A percentile compares a stretch with the other conserved stretches of the same genome.
phyloP scores from a whole-genome alignment of 257 asterid species.

The Solanum dulcamara region DNA sequence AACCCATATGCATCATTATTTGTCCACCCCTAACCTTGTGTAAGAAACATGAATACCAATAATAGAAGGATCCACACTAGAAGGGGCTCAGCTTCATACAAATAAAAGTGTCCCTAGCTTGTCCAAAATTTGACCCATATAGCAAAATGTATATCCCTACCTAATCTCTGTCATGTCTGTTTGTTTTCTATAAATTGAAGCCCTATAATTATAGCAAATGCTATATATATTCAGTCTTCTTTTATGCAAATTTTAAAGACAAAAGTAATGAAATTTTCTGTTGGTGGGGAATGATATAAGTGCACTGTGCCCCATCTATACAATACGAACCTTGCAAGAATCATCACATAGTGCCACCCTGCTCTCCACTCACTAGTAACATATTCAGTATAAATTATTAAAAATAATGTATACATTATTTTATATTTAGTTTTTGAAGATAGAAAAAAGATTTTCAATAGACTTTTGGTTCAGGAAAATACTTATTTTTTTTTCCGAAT shows the following conservation, averaged over 20 bases:
- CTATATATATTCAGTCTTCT: not conserved
- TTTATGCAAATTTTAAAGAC: not conserved
- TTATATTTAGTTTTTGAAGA: too few relatives aligned
- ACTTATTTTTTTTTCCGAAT: too few relatives aligned
- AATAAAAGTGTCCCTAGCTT: not conserved
- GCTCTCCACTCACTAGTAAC: not conserved
- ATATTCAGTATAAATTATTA: too few relatives aligned
- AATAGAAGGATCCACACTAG: not conserved
- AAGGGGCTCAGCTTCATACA: not conserved
- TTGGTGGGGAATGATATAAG: not conserved
- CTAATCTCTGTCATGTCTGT: not conserved
- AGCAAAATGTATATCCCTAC: not conserved
- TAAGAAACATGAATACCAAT: not conserved
- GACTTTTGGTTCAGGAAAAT: too few relatives aligned
- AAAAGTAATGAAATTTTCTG: not conserved
- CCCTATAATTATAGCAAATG: not conserved
- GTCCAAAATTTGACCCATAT: not conserved
- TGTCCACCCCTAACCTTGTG: not conserved
- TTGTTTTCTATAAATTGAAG: not conserved
- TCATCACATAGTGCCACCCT: not conserved
- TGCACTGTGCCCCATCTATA: not conserved
- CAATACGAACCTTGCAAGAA: not conserved
- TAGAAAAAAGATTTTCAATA: too few relatives aligned
- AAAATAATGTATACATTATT: too few relatives aligned
- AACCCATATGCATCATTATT: not conserved